These are phyloP conservation scores for Carex pumila DNA, from an alignment of 176 grass and related monocot species.

Conservation along the genomic window DNA sequence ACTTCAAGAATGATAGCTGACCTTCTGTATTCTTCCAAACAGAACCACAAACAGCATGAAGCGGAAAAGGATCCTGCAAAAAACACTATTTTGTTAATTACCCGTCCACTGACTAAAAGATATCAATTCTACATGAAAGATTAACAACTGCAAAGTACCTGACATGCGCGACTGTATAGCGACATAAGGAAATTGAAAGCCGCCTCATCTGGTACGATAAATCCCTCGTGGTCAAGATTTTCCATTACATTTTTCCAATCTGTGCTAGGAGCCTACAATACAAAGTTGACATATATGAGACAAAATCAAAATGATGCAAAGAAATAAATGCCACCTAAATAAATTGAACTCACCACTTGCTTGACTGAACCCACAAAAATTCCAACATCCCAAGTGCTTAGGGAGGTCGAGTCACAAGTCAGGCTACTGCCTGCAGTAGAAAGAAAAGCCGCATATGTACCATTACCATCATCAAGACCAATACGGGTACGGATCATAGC, in stretches of 20 bases:
- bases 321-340: not conserved
- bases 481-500: slow-evolving; percentile 38
- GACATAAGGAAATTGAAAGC: slow-evolving; percentile 77
- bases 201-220: slow-evolving; percentile 71
- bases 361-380: slow-evolving; percentile 78
- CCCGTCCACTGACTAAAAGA: not conserved
- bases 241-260: slow-evolving; percentile 78
- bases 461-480: slow-evolving; percentile 51
- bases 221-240: slow-evolving; percentile 93
- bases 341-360: slow-evolving; percentile 65
- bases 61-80: slow-evolving; percentile 76
- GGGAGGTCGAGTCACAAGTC: slow-evolving; percentile 37
- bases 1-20: slow-evolving; percentile 79
- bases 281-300: slow-evolving; percentile 17
- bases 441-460: slow-evolving; percentile 56
- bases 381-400: slow-evolving; percentile 72
- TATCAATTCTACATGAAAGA: not conserved
- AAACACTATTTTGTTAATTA: slow-evolving; percentile 27
- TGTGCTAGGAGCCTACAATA: slow-evolving; percentile 69
- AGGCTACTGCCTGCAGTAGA: slow-evolving; percentile 52
- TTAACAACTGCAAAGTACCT: slow-evolving; percentile 34
- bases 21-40: slow-evolving; percentile 94
- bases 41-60: slow-evolving; percentile 76
- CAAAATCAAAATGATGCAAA: slow-evolving; percentile 6
- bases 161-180: slow-evolving; percentile 70